Conservation (phyloP, 371 early-diverging fungal genomes). For the Mortierella sp. region DNA sequence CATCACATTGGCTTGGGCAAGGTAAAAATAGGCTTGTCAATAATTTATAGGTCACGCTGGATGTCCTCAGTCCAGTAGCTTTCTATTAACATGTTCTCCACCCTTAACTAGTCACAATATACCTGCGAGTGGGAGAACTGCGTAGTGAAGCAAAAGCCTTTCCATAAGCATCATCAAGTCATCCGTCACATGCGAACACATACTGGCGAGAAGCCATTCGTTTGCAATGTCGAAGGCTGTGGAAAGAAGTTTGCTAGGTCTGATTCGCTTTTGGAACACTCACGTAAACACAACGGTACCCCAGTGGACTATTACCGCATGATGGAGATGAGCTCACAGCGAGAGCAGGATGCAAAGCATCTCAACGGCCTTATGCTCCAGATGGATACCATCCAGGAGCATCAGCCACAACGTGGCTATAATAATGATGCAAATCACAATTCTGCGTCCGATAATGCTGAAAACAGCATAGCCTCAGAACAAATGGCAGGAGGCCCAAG, state of each 20-base stretch:
- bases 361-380: slow-evolving; percentile 35
- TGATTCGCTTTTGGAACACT: slow-evolving; percentile 38
- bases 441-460: neutral
- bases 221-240: slow-evolving; percentile 57
- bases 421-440: neutral
- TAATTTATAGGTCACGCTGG: neutral
- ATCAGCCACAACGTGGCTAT: slow-evolving; percentile 7
- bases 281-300: slow-evolving; percentile 38
- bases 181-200: slow-evolving; percentile 58
- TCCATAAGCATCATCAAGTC: slow-evolving; percentile 56
- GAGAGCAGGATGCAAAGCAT: slow-evolving; percentile 44
- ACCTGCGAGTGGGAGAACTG: slow-evolving; percentile 58
- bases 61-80: neutral
- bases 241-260: slow-evolving; percentile 57
- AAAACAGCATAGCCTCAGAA: neutral
- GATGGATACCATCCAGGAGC: slow-evolving; percentile 37
- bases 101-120: slow-evolving; percentile 44
- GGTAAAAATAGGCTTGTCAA: slow-evolving; percentile 15
- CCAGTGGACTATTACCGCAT: slow-evolving; percentile 35
- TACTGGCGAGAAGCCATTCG: slow-evolving; percentile 60
- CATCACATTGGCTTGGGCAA: slow-evolving; percentile 53
- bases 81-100: neutral
- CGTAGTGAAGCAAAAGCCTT: slow-evolving; percentile 55
- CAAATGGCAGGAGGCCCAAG: neutral
- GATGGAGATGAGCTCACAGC: slow-evolving; percentile 37